Evolutionary conservation across 768 basidiomycete genomes (phyloP), one percentile per base, ranked within the genome.

Genomic region (Infundibulicybe gibba): DNA sequence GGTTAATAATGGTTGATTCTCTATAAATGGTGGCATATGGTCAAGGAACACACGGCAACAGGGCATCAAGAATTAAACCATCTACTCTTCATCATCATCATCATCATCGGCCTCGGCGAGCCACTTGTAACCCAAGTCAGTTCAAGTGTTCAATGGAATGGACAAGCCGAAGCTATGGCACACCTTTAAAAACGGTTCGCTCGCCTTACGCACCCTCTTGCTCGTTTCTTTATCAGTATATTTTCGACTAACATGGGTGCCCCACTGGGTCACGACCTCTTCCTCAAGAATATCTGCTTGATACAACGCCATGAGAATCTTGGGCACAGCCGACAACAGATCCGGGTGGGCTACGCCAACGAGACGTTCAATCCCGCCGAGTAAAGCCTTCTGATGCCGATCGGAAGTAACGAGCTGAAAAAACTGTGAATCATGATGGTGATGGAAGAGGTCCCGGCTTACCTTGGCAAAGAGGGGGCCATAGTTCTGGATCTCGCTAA

Each of bases 191-290:
- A 98, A 97, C 0, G 94, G 93, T 63, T 91, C 93, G 54, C 89
- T 88, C 11, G 93, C 93, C 74, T 94, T 95, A 57, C 94, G 77
- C 43, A 99, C 94, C 68, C 83, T 94, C 81, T 97, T 98, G 66
- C 87, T 90, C 40, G 81, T 87, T 20, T 97, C 94, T 68, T 88
- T 93, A 67, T 95, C 90, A 39, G 94, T 90, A 61, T 92, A 95
- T 71, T 97, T 97, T 77, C 89, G 95, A 69, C 87, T 90, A 61
- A 94, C 91, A 56, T 95, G 94, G 3, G 91, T 95, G 8, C 94
- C 94, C 95, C 94, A 97, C 52, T 94, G 83, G 9, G 75, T 82
- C 42, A 94, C 74, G 5, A 95, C 77, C 19, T 91, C 92, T 63
- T 99, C 97, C 6, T 97, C 94, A 44, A 99, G 70, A 14, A 98